Percentiles rank a stretch among this genome's conserved stretches.
Conservation (phyloP, 2,329 filamentous ascomycete genomes). For the Alternaria sp. region DNA sequence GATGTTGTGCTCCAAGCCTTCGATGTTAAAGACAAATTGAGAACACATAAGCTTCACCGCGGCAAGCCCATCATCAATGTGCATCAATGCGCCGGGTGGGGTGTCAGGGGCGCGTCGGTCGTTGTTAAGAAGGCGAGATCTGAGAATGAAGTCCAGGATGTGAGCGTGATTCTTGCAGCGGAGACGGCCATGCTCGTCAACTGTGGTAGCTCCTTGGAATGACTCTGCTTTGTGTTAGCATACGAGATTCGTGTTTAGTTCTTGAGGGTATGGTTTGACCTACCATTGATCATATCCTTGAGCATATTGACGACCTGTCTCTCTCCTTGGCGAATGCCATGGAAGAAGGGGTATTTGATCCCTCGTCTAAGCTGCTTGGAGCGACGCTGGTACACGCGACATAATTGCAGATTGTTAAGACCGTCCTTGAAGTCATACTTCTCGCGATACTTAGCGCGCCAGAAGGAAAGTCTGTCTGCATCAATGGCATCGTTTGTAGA, state of each 20-base stretch:
- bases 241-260: neutral
- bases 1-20: slow-evolving; percentile 29
- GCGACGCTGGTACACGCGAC: slow-evolving; percentile 48
- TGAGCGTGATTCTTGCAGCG: slow-evolving; percentile 47
- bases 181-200: slow-evolving; percentile 32
- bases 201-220: slow-evolving; percentile 32
- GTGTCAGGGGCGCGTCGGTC: slow-evolving; percentile 31
- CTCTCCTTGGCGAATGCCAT: slow-evolving; percentile 38
- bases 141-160: slow-evolving; percentile 43
- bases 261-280: slow-evolving; percentile 21
- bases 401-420: slow-evolving; percentile 42
- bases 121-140: slow-evolving; percentile 39
- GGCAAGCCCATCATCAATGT: slow-evolving; percentile 28
- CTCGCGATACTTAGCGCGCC: slow-evolving; percentile 56
- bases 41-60: slow-evolving; percentile 47
- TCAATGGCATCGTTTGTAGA: slow-evolving; percentile 53
- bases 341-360: slow-evolving; percentile 27
- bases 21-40: slow-evolving; percentile 41
- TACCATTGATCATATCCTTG: slow-evolving; percentile 56
- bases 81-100: slow-evolving; percentile 6
- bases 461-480: slow-evolving; percentile 55
- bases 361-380: slow-evolving; percentile 33
- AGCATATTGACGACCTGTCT: slow-evolving; percentile 50
- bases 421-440: slow-evolving; percentile 51
- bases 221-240: slow-evolving; percentile 35